phyloP scores from a whole-genome alignment of 345 rosid species.

The Passiflora organensis region DNA sequence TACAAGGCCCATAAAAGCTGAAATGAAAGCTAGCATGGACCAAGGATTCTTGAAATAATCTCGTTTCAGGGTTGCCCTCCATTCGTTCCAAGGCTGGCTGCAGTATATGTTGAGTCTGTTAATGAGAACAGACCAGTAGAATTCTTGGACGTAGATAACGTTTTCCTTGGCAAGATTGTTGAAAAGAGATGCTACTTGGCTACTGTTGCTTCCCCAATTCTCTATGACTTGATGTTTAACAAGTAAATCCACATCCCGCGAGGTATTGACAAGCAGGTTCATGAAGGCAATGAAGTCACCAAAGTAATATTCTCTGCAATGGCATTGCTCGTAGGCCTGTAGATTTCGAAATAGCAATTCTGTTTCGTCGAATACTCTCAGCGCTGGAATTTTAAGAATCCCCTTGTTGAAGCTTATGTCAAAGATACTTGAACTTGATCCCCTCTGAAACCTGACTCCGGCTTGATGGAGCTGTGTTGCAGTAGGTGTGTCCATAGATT shows the following conservation, averaged over 20 bases:
- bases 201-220: background rate
- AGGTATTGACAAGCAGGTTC: background rate
- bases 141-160: fast-evolving
- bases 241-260: constrained; percentile 8
- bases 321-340: constrained; percentile 16
- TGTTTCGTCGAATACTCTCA: background rate
- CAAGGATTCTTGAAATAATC: constrained; percentile 22
- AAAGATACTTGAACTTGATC: background rate
- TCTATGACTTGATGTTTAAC: constrained; percentile 6
- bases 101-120: background rate
- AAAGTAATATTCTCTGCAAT: background rate
- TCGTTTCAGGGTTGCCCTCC: constrained; percentile 14
- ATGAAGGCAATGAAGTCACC: background rate
- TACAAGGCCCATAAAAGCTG: constrained; percentile 1
- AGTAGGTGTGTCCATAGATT: background rate
- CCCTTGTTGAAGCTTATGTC: constrained; percentile 18
- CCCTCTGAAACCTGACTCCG: constrained; percentile 7
- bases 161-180: background rate
- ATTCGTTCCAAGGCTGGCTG: constrained; percentile 3
- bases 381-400: constrained; percentile 9
- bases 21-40: constrained; percentile 10
- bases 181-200: background rate
- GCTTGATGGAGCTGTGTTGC: constrained; percentile 8
- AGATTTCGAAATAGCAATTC: constrained; percentile 9
- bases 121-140: background rate